phyloP scores from a whole-genome alignment of 306 rosid species.

The Prunus davidiana region DNA sequence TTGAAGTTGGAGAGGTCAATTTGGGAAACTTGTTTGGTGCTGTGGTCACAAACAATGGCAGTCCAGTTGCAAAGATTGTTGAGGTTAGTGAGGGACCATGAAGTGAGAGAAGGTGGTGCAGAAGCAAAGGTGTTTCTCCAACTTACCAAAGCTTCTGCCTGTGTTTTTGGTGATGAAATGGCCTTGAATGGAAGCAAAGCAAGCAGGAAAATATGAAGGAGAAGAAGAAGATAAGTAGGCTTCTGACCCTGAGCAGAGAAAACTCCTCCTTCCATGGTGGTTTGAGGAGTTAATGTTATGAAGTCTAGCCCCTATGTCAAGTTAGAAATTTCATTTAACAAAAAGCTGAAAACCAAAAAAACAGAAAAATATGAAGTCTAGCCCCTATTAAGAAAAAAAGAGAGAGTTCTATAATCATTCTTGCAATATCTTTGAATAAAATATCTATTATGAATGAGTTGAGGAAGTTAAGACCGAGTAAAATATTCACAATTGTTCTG shows the following conservation, averaged over 20 bases:
- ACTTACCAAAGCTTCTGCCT: background rate
- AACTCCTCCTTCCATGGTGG: conserved; percentile 1
- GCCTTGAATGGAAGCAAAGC: conserved; percentile 35
- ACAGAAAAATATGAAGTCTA: too few relatives aligned
- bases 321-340: too few relatives aligned
- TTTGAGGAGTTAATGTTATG: background rate
- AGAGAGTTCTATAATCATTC: too few relatives aligned
- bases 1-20: conserved; percentile 38
- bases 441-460: too few relatives aligned
- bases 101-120: conserved; percentile 28
- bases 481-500: too few relatives aligned
- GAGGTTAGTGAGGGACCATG: conserved; percentile 54
- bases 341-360: too few relatives aligned
- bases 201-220: conserved; percentile 18
- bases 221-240: background rate
- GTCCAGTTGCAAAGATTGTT: conserved; percentile 55
- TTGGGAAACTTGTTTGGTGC: conserved; percentile 19
- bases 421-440: too few relatives aligned
- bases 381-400: too few relatives aligned
- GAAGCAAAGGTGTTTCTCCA: conserved; percentile 11
- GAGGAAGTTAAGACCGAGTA: too few relatives aligned
- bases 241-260: background rate
- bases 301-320: too few relatives aligned
- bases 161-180: background rate
- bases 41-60: conserved; percentile 41